Evolutionary conservation across 768 basidiomycete genomes (phyloP).

Genomic region (Serpula lacrymans): DNA sequence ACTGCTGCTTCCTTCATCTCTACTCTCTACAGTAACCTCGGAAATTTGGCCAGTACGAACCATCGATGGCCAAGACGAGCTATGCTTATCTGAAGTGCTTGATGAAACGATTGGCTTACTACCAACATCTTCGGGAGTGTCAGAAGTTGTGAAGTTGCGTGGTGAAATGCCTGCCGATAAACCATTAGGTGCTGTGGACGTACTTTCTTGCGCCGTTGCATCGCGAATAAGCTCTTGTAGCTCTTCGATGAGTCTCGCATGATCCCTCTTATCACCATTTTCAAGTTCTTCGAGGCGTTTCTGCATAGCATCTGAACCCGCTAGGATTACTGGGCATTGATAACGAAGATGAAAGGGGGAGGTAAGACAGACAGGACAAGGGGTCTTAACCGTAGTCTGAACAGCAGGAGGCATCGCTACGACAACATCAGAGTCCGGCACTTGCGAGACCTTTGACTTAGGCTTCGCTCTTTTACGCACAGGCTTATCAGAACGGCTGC

Average conservation of each 20-base stretch:
- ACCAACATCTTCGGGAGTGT: slow-evolving; percentile 2
- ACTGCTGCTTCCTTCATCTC: slow-evolving; percentile 38
- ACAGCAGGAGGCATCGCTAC: not conserved
- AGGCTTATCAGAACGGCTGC: too few species aligned
- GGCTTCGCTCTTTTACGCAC: too few species aligned
- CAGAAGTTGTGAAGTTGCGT: not conserved
- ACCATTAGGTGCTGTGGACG: slow-evolving; percentile 5
- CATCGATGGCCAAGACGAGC: slow-evolving; percentile 4
- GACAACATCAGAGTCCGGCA: not conserved
- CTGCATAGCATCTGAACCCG: slow-evolving; percentile 40
- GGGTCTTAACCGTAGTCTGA: slow-evolving; percentile 4
- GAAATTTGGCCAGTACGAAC: slow-evolving; percentile 28
- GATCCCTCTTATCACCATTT: slow-evolving; percentile 15
- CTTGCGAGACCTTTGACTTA: too few species aligned
- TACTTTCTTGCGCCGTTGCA: slow-evolving; percentile 21
- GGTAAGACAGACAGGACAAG: slow-evolving; percentile 46
- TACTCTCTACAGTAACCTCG: slow-evolving; percentile 34
- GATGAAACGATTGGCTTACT: not conserved
- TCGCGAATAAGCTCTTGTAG: slow-evolving; percentile 33
- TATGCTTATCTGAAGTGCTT: not conserved
- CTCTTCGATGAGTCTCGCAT: slow-evolving; percentile 35
- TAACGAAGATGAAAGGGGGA: slow-evolving; percentile 45
- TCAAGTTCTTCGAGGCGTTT: slow-evolving; percentile 44
- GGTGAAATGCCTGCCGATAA: slow-evolving; percentile 1
- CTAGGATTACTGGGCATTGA: slow-evolving; percentile 45